These are phyloP conservation scores for Pelargonium nanum DNA, from an alignment of 345 rosid genomes.

Conservation along the genomic window DNA sequence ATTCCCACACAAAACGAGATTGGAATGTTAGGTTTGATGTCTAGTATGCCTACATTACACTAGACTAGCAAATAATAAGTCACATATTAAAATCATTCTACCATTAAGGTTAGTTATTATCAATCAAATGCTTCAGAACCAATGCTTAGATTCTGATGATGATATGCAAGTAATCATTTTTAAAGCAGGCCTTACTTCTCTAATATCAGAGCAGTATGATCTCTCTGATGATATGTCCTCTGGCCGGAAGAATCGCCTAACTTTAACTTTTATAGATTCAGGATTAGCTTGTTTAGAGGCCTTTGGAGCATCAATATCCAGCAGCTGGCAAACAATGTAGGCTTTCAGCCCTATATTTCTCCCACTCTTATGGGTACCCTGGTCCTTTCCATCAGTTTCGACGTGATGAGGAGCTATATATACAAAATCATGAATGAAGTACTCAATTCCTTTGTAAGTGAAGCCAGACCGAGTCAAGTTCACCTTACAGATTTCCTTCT, in stretches of 20 bases:
- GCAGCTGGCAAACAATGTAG: conserved; percentile 51
- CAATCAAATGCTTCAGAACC: too few relatives aligned
- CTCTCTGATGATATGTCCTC: conserved; percentile 60
- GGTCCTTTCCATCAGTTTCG: conserved; percentile 13
- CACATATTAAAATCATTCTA: too few relatives aligned
- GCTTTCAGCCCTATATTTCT: conserved; percentile 55
- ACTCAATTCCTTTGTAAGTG: conserved; percentile 26
- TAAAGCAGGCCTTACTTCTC: conserved; percentile 29
- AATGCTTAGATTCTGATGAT: not conserved
- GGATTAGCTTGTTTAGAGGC: conserved; percentile 18
- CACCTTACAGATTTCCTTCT: conserved; percentile 24
- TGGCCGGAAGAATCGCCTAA: conserved; percentile 53
- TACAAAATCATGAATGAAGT: conserved; percentile 38
- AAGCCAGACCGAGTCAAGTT: conserved; percentile 23
- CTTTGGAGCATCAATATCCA: conserved; percentile 31
- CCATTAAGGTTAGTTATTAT: too few relatives aligned
- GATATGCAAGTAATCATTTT: not conserved
- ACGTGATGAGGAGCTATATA: conserved; percentile 37
- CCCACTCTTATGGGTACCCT: conserved; percentile 39
- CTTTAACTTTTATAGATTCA: conserved; percentile 31
- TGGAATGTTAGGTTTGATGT: too few relatives aligned
- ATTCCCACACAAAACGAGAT: not conserved
- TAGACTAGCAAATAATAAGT: too few relatives aligned
- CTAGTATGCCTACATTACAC: too few relatives aligned
- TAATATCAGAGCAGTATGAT: conserved; percentile 52